Base-by-base conservation (phyloP, 495 filamentous ascomycete genomes). In the Penicillium silybi region DNA sequence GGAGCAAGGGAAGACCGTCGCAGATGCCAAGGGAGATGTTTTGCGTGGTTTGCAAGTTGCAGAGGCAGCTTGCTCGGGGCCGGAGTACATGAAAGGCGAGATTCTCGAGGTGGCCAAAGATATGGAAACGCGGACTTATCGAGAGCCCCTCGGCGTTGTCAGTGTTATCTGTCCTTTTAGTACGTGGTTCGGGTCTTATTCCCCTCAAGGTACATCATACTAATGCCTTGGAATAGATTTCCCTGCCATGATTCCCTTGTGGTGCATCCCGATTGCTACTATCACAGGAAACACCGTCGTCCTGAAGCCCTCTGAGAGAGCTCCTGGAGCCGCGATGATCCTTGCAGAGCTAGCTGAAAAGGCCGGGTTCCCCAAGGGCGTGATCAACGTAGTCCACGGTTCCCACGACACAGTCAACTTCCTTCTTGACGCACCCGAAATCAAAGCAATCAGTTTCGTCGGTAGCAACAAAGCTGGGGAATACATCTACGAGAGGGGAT, bases 371-470 rank as follows among this genome's bases (percentile, higher is more conserved):
- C 91, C 92, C 17, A 77, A 84, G 7, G 92, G 91, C 41, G 92
- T 96, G 5, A 72, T 96, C 55, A 96, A 95, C 70, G 80, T 96
- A 20, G 78, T 96, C 19, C 89, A 96, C 61, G 91, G 91, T 50
- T 80, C 88, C 9, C 84, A 88, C 48, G 82, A 83, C 64, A 87
- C 91, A 8, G 90, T 96, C n/a, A 84, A 96, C 70, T 92, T 93
- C 74, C 86, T 95, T 59, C 76, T 96, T 49, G 90, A 96, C 65
- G 87, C 89, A 51, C 90, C 89, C 27, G 76, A 78, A 44, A 91
- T 96, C 75, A 95, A 96, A 76, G 90, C 91, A 16, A 82, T 96
- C 56, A 86, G 81, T 69, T 96, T 96, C 57, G 91, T 96, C 27
- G 91, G 91, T 32, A 84, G 86, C 68, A 92, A 95, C 75, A 84